These are phyloP conservation scores for Tolypocladium tundrense DNA, from an alignment of 2,329 filamentous ascomycete species.

Conservation along the genomic window DNA sequence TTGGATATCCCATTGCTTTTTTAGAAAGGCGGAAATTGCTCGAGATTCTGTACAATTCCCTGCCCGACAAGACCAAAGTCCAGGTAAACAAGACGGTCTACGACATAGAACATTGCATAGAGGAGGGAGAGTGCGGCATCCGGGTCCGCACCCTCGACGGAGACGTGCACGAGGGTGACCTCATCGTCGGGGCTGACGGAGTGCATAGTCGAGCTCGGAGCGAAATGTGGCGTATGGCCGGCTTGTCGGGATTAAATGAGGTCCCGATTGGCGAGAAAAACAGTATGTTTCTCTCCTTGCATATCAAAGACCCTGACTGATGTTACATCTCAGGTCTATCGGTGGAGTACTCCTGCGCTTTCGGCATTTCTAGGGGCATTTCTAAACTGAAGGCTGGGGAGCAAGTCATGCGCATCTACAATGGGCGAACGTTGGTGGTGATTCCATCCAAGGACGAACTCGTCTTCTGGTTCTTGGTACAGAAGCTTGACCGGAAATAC, in stretches of 20 bases:
- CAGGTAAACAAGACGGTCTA: not conserved
- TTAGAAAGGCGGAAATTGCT: slow-evolving; percentile 23
- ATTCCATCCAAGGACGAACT: not conserved
- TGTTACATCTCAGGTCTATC: not conserved
- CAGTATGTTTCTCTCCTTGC: not conserved
- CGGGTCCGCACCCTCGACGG: slow-evolving; percentile 1
- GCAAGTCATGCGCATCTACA: not conserved
- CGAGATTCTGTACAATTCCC: slow-evolving; percentile 18
- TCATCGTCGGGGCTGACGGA: slow-evolving; percentile 29
- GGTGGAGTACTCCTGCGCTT: slow-evolving; percentile 20
- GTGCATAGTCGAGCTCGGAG: slow-evolving; percentile 24
- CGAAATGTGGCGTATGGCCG: slow-evolving; percentile 14
- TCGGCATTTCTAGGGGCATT: slow-evolving; percentile 21
- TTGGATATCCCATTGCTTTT: slow-evolving; percentile 14
- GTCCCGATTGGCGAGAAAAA: not conserved
- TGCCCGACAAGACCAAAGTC: slow-evolving; percentile 15
- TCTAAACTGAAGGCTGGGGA: slow-evolving; percentile 6
- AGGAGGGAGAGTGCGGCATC: slow-evolving; percentile 8
- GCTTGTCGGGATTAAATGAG: not conserved
- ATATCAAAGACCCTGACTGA: not conserved
- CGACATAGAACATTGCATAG: not conserved
- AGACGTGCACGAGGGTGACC: slow-evolving; percentile 14
- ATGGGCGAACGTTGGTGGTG: not conserved
- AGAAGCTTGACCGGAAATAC: not conserved
- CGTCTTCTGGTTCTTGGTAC: slow-evolving; percentile 1